Conservation (phyloP, 345 rosid genomes). For the Geranium brycei region DNA sequence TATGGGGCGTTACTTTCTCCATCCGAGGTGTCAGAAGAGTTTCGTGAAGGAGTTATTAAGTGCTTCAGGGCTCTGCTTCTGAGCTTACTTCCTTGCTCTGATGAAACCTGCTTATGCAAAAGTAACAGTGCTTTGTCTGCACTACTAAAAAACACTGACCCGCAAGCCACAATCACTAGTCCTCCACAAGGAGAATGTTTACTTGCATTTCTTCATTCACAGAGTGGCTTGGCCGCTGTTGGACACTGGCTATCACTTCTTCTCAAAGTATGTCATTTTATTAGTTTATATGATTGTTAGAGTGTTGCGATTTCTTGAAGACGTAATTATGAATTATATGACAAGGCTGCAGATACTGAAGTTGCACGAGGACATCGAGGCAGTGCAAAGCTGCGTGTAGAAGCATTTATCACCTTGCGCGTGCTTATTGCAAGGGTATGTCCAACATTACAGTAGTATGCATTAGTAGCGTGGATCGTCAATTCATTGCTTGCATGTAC, state of each 20-base stretch:
- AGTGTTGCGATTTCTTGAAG: not conserved
- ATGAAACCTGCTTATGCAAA: conserved; percentile 52
- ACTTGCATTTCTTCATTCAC: conserved; percentile 69
- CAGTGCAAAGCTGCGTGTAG: conserved; percentile 61
- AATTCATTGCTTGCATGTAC: not conserved
- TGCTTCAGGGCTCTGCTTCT: conserved; percentile 64
- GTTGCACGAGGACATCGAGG: conserved; percentile 75
- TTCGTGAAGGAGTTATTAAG: conserved; percentile 71
- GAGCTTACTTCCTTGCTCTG: conserved; percentile 40
- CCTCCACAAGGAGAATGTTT: conserved; percentile 43
- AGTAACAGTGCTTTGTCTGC: conserved; percentile 38
- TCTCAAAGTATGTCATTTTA: conserved; percentile 40
- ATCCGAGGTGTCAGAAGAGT: conserved; percentile 75
- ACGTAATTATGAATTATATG: conserved; percentile 16
- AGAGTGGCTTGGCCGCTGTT: conserved; percentile 60
- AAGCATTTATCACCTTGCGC: conserved; percentile 64
- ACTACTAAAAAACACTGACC: conserved; percentile 28
- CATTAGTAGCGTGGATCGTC: no score
- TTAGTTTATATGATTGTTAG: not conserved
- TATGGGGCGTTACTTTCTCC: conserved; percentile 62
- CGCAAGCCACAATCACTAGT: conserved; percentile 17
- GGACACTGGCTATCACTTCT: conserved; percentile 96
- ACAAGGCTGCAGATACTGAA: conserved; percentile 80
- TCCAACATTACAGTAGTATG: not conserved
- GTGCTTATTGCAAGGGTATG: conserved; percentile 78